Evolutionary conservation across 1,284 basidiomycete genomes (phyloP).

Genomic region (Mycena sp.): DNA sequence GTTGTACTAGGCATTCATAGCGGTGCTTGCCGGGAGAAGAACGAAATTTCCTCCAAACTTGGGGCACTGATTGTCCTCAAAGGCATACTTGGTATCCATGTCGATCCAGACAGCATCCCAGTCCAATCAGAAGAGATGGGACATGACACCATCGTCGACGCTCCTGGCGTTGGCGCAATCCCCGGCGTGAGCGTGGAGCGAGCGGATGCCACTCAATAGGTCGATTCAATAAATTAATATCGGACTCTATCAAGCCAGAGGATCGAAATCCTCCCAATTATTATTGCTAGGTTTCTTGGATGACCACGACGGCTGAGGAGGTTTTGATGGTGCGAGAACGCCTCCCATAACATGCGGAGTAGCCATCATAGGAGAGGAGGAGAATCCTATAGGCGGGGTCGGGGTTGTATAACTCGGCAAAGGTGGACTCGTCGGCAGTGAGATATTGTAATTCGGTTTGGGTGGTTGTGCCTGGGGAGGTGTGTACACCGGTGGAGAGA

Average conservation of each 20-base stretch:
- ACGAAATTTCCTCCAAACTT: slow-evolving; percentile 66
- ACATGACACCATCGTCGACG: slow-evolving; percentile 65
- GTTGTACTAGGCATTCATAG: slow-evolving; percentile 74
- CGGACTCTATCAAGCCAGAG: slow-evolving; percentile 53
- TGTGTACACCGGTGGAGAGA: slow-evolving; percentile 32
- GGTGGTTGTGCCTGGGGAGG: slow-evolving; percentile 34
- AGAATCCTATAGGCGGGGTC: slow-evolving; percentile 32
- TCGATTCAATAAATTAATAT: slow-evolving; percentile 30
- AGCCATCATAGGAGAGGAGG: slow-evolving; percentile 28
- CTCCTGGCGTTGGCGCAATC: slow-evolving; percentile 55
- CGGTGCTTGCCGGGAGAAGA: slow-evolving; percentile 69
- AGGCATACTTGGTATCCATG: slow-evolving; percentile 63
- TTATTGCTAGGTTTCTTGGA: slow-evolving; percentile 64
- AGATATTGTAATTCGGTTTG: slow-evolving; percentile 67
- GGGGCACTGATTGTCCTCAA: slow-evolving; percentile 79
- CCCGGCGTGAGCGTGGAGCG: slow-evolving; percentile 63
- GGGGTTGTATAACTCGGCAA: slow-evolving; percentile 28
- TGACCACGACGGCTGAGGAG: slow-evolving; percentile 57
- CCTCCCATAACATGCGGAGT: slow-evolving; percentile 56
- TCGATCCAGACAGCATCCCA: slow-evolving; percentile 58
- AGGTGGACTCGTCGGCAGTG: slow-evolving; percentile 41
- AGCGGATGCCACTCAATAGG: slow-evolving; percentile 33
- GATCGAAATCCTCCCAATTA: slow-evolving; percentile 86
- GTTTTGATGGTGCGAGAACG: slow-evolving; percentile 67
- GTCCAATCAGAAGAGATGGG: slow-evolving; percentile 37